Base-by-base conservation (phyloP, 495 filamentous ascomycete genomes). In the Aspergillus incahuasiensis region DNA sequence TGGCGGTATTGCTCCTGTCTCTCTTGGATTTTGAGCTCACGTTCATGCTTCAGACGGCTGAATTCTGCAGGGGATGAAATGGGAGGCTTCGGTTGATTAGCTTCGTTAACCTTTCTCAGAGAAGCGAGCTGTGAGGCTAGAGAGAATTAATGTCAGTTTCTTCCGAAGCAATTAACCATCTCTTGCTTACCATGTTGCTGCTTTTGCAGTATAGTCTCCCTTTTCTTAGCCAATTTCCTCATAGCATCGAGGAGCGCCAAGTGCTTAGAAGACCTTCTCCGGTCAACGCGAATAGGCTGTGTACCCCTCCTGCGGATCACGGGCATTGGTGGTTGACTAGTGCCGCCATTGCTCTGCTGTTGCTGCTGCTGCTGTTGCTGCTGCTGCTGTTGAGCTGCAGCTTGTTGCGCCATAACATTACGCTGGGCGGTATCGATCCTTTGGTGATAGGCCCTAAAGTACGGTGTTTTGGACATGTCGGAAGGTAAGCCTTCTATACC, bases 221-320 rank as follows among this genome's bases (percentile, higher is more conserved):
- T 80, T 74, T 95, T 97, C 74, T 96, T 95, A 6, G 92, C 92
- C 56, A 95, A 67, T 68, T 97, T 98, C 40, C 91, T 84, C 89
- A 97, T 96, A 4, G 86, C 87, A 72, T 97, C 94, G 68, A 97
- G 85, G 50, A 97, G 75, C 18, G 87, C 87, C 54, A 97, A 78
- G 62, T 95, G 88, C 59, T 87, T 88, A 20, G 87, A 88, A 48
- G 91, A 90, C 63, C 89, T 82, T 54, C 91, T 80, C 52, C 92
- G 83, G 55, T 97, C 92, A 46, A 97, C 91, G 21, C 88, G 83
- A 11, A 90, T 71, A 54, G 86, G 86, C 38, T 86, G 86, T 0
- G 88, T 88, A 5, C 85, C 85, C 45, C 85, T 79, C 32, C 88
- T 77, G 34, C 85, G 77, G 24, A 86, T 65, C 30, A 85, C 82